Conservation (phyloP, 768 basidiomycete species). For the Lentinula detonsa region DNA sequence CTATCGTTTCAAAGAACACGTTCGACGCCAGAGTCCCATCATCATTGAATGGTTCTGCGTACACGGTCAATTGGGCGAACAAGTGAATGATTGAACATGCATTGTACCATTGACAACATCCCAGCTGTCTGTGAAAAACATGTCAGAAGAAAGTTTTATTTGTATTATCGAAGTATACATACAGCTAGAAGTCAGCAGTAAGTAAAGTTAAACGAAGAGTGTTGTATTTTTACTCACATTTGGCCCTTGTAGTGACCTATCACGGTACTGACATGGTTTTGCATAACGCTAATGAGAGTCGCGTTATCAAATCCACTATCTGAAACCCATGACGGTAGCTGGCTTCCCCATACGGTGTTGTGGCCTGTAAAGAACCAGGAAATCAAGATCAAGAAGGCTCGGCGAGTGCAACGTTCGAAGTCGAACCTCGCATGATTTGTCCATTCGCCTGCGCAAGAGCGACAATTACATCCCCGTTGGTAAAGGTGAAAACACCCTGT, state of each 20-base stretch:
- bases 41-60: slow-evolving; percentile 39
- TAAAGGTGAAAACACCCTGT: slow-evolving; percentile 41
- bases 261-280: slow-evolving; percentile 42
- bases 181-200: not conserved
- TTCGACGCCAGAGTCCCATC: slow-evolving; percentile 38
- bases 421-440: slow-evolving; percentile 37
- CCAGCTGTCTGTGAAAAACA: slow-evolving; percentile 19
- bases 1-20: slow-evolving; percentile 36
- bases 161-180: not conserved
- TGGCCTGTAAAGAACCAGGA: slow-evolving; percentile 23
- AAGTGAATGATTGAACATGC: not conserved
- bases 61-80: not conserved
- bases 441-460: slow-evolving; percentile 38
- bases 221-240: slow-evolving; percentile 26
- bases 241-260: slow-evolving; percentile 50
- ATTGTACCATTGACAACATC: slow-evolving; percentile 32
- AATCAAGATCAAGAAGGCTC: not conserved
- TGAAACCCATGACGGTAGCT: slow-evolving; percentile 47
- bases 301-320: slow-evolving; percentile 34
- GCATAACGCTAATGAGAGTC: slow-evolving; percentile 36
- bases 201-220: not conserved
- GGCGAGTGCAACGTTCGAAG: not conserved
- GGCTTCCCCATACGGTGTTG: slow-evolving; percentile 46
- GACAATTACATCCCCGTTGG: slow-evolving; percentile 36
- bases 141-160: not conserved